These are phyloP conservation scores for Gynostemma pentaphyllum DNA, from an alignment of 306 rosid genomes.

Conservation along the genomic window DNA sequence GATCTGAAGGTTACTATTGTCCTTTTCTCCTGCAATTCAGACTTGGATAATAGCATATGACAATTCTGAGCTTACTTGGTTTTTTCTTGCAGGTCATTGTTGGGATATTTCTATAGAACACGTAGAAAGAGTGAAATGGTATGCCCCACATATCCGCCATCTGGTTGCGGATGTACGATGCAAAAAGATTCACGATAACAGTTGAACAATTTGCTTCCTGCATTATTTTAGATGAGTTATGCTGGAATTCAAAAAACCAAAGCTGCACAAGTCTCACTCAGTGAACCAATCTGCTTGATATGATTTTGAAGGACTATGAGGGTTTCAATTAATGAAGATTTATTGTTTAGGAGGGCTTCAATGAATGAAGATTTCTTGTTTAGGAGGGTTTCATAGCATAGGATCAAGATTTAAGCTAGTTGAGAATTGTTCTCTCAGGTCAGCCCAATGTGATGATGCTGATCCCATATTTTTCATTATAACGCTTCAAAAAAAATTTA, in stretches of 20 bases:
- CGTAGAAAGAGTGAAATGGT: conserved; percentile 90
- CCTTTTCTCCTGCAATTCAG: neutral
- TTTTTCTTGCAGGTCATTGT: conserved; percentile 39
- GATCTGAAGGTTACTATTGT: conserved; percentile 49
- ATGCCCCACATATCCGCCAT: conserved; percentile 87
- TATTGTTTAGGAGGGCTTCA: neutral
- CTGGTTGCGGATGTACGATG: conserved; percentile 78
- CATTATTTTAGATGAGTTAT: neutral
- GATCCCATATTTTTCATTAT: too few relatives aligned
- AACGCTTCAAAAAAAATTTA: too few relatives aligned
- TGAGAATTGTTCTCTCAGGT: neutral
- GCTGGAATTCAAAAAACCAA: neutral
- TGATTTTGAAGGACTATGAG: neutral
- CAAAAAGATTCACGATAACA: conserved; percentile 25
- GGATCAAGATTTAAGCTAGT: neutral
- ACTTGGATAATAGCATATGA: neutral
- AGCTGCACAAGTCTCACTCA: neutral
- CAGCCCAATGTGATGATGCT: neutral
- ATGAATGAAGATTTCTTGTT: too few relatives aligned
- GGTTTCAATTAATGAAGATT: too few relatives aligned
- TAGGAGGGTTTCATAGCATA: neutral
- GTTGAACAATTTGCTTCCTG: conserved; percentile 1
- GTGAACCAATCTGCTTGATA: neutral
- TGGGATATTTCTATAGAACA: conserved; percentile 75
- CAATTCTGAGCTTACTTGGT: neutral